Evolutionary conservation across 2,329 filamentous ascomycete species (phyloP).

Genomic region (Acephala macrosclerotiorum): DNA sequence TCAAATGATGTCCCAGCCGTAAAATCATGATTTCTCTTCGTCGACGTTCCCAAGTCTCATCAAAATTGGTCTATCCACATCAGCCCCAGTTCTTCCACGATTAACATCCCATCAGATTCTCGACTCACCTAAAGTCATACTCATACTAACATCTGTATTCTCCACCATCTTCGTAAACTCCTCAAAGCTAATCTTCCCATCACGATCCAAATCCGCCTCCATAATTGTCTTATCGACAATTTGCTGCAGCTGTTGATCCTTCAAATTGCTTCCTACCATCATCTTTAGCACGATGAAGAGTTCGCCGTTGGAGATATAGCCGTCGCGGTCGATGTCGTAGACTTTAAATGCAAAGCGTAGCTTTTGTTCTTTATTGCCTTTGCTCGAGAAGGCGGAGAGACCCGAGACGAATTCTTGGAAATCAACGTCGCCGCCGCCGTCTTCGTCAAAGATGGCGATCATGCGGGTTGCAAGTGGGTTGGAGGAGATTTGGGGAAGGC

Average conservation of each 20-base stretch:
- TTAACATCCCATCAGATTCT: background rate
- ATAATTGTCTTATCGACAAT: conserved; percentile 99
- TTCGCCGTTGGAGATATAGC: conserved; percentile 98
- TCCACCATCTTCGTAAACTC: conserved; percentile 99
- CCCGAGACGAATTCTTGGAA: conserved; percentile 99
- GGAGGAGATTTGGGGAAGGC: conserved; percentile 94
- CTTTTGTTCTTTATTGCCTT: conserved; percentile 99
- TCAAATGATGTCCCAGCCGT: conserved; percentile 14
- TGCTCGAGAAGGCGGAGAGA: conserved; percentile 93
- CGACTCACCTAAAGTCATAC: conserved; percentile 73
- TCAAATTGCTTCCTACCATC: conserved; percentile 99
- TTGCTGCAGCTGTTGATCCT: conserved; percentile 98
- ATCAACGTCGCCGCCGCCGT: conserved; percentile 96
- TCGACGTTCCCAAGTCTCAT: conserved; percentile 5
- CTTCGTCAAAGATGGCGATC: conserved; percentile 99
- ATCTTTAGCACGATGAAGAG: conserved; percentile 99
- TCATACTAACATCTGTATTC: conserved; percentile 83
- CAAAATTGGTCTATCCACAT: conserved; percentile 40
- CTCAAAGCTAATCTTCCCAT: conserved; percentile 98
- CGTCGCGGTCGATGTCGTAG: conserved; percentile 98
- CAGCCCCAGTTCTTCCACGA: conserved; percentile 1
- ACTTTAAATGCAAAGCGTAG: conserved; percentile 98
- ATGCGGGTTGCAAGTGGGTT: conserved; percentile 97
- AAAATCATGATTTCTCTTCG: conserved; percentile 19
- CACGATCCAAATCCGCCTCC: conserved; percentile 95